phyloP scores from a whole-genome alignment of 139 green algal species.

The Edaphochlamys debaryana region DNA sequence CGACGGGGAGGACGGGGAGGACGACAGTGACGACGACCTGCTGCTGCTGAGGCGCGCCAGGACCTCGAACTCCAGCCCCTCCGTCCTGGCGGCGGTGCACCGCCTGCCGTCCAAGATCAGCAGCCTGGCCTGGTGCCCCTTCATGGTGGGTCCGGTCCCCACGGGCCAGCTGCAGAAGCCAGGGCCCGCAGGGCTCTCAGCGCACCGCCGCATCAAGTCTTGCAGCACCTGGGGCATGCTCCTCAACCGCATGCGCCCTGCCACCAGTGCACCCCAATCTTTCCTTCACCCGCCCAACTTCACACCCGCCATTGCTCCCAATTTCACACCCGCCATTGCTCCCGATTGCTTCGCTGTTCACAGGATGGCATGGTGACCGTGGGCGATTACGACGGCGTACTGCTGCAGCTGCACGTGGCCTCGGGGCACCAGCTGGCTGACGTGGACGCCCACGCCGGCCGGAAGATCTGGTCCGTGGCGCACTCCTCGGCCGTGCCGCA shows the following conservation, averaged over 20 bases:
- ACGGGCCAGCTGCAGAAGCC: too few species aligned
- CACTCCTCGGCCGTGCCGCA: conserved; percentile 68
- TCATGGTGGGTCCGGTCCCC: too few species aligned
- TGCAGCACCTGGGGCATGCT: too few species aligned
- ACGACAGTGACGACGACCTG: background rate
- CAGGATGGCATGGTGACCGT: conserved; percentile 73
- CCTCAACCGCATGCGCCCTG: too few species aligned
- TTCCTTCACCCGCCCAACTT: too few species aligned
- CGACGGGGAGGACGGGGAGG: background rate
- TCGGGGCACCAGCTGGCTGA: conserved; percentile 67
- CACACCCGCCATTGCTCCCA: too few species aligned
- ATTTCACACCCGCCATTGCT: too few species aligned
- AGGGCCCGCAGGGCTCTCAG: too few species aligned
- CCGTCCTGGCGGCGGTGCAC: conserved; percentile 65
- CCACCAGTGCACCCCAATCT: too few species aligned
- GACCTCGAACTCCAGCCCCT: too few species aligned
- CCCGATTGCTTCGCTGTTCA: too few species aligned
- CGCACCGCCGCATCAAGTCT: too few species aligned
- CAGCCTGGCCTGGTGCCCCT: conserved; percentile 27
- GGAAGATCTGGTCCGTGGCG: conserved; percentile 88
- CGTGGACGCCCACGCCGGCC: conserved; percentile 76
- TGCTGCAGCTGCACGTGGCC: conserved; percentile 73
- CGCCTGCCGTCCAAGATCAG: conserved; percentile 82
- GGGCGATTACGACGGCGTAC: conserved; percentile 83
- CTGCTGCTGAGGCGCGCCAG: background rate